Evolutionary conservation across 2,329 filamentous ascomycete genomes (phyloP), one percentile per base, ranked within the genome.

Genomic region (Byssothecium circinans): DNA sequence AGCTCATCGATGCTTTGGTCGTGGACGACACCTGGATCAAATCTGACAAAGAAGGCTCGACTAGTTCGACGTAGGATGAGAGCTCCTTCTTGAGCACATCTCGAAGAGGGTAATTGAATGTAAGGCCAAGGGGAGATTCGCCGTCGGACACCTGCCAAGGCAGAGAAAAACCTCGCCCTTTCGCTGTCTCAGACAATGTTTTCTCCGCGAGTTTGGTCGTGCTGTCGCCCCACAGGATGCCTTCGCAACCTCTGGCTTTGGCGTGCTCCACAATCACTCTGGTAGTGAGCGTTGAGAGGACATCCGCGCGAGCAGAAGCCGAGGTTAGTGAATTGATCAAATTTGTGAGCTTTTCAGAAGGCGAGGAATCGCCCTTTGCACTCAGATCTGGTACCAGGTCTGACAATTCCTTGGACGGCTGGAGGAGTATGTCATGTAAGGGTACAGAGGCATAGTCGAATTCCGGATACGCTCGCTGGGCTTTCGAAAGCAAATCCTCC

Each of bases 161-260:
- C 17, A 97, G 74, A 4, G 87, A 83, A 57, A 87, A 91, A 1
- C 92, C 94, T 40, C 92, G 82, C 1, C 94, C 94, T 72, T 96
- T 96, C 19, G 92, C 91, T 2, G 92, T 91, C 72, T 94, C 89
- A 6, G 89, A 80, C 12, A 99, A 81, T 0, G 90, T 89, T 62
- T 89, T 85, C 57, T 92, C 89, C 3, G 94, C 92, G 23, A 99
- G 83, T 14, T 85, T 83, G 4, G 91, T 96, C 17, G 94, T 96
- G 56, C 84, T 95, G 71, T 92, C 86, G 18, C 89, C 91, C 70
- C 94, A 86, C 1, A 97, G 73, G 34, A 97, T 79, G 11, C 84
- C 84, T 54, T 86, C 81, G 67, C 85, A 94, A 11, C 65, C 73
- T 22, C 79, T 73, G 14, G 75, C 69, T 52, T 81, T 78, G 8